Base-by-base conservation (phyloP, 495 filamentous ascomycete species). In the Xylaria acuta region DNA sequence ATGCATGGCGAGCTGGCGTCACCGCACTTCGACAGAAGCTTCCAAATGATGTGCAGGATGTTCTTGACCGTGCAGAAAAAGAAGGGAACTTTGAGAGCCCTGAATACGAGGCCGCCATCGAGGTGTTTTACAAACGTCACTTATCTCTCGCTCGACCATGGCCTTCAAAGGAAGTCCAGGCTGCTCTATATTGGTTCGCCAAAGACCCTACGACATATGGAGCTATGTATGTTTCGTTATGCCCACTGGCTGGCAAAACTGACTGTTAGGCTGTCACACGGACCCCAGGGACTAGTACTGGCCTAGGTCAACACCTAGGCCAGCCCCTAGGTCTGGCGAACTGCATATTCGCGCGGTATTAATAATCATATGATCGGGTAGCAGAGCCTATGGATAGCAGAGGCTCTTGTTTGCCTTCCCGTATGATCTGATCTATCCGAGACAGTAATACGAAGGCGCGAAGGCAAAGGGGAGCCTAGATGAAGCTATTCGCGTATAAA, bases 41-140 rank as follows among this genome's bases (percentile, higher is more conserved):
- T 9, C 75, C 76, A 0, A 25, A 73, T 0, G 75, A 72, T 18
- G 51, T 79, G 4, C 72, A 73, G 34, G 64, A 75, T 18, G 71
- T 68, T 18, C 67, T 77, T 32, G 43, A 74, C n/a, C 47, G 38
- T 3, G 62, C 68, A 3, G 74, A 87, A 59, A 47, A 72, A 12
- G 70, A 65, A 11, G 40, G 51, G 41, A 69, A 77, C 12, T 80
- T 78, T 27, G 82, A 84, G 8, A 82, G 72, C 34, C 74, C 77
- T 4, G 83, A 86, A 72, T 88, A 86, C 69, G 74, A 86, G 63
- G 67, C 79, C 8, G 85, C 87, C 1, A 74, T 81, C 4, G 72
- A 77, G 38, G 80, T 81, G 0, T 87, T 82, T 69, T 84, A 85
- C 66, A 71, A 79, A 25, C 66, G 74, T 38, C 84, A 86, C 73